Conservation (phyloP, 106 monocot genomes). For the Platanthera zijinensis region DNA sequence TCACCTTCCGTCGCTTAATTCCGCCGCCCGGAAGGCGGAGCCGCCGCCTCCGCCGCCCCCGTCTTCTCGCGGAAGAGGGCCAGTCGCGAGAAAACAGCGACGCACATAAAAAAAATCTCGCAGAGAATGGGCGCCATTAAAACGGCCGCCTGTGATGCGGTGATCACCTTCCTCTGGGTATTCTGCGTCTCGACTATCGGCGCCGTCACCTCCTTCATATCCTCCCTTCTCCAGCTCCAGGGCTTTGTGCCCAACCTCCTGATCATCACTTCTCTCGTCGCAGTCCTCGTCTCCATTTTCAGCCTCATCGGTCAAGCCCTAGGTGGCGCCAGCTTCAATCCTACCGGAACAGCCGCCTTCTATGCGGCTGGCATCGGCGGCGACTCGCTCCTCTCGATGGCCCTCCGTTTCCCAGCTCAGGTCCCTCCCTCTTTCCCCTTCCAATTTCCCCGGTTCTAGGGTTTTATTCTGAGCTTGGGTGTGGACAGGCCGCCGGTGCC, state of each 20-base stretch:
- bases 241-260: slow-evolving; percentile 22
- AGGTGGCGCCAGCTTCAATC: slow-evolving; percentile 92
- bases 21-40: no score
- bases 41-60: no score
- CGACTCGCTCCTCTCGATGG: slow-evolving; percentile 62
- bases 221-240: slow-evolving; percentile 27
- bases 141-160: slow-evolving; percentile 47
- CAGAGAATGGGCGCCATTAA: slow-evolving; percentile 30
- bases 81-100: no score
- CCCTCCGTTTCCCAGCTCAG: slow-evolving; percentile 93
- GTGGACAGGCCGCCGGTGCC: slow-evolving; percentile 58
- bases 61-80: no score
- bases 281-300: slow-evolving; percentile 47
- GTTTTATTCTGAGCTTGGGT: neutral
- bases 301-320: slow-evolving; percentile 32
- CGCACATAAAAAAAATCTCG: neutral
- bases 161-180: slow-evolving; percentile 81
- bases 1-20: no score
- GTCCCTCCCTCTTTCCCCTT: slow-evolving; percentile 16
- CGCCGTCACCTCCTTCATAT: slow-evolving; percentile 32
- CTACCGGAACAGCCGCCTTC: slow-evolving; percentile 64
- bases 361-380: slow-evolving; percentile 74
- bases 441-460: neutral
- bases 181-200: slow-evolving; percentile 67
- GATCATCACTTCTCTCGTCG: slow-evolving; percentile 47